Conservation (phyloP, 75 land plant species). For the Selaginella moellendorffii region DNA sequence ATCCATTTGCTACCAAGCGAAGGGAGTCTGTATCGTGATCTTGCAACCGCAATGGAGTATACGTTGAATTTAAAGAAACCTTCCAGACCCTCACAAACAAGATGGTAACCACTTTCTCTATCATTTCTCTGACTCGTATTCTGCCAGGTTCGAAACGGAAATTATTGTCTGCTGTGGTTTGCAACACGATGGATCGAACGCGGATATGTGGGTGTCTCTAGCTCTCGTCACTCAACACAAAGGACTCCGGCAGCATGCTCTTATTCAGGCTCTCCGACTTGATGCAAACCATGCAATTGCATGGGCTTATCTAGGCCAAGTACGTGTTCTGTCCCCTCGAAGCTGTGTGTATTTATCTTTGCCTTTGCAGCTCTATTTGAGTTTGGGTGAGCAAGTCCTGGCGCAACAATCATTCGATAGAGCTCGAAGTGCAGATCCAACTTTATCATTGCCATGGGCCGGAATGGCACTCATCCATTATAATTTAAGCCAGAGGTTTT, state of each 20-base stretch:
- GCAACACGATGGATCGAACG: constrained; percentile 50
- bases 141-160: constrained; percentile 45
- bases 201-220: constrained; percentile 56
- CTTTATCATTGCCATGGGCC: constrained; percentile 83
- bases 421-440: constrained; percentile 82
- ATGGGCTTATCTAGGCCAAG: constrained; percentile 92
- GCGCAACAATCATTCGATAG: constrained; percentile 68
- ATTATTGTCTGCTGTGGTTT: constrained; percentile 51
- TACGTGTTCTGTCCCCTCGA: no score
- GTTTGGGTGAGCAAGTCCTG: constrained; percentile 36
- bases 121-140: background rate
- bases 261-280: constrained; percentile 71
- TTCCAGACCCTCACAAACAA: background rate
- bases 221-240: constrained; percentile 43
- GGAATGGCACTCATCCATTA: constrained; percentile 58
- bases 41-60: constrained; percentile 42
- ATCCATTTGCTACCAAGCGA: constrained; percentile 62
- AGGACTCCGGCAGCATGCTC: constrained; percentile 75
- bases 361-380: constrained; percentile 47
- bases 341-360: background rate
- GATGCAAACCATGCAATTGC: constrained; percentile 57
- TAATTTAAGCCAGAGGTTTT: background rate
- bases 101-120: no score
- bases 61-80: background rate
- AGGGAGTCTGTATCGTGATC: constrained; percentile 52